These are phyloP conservation scores for Colletotrichum melonis DNA, from an alignment of 2,329 filamentous ascomycete species.

Conservation along the genomic window DNA sequence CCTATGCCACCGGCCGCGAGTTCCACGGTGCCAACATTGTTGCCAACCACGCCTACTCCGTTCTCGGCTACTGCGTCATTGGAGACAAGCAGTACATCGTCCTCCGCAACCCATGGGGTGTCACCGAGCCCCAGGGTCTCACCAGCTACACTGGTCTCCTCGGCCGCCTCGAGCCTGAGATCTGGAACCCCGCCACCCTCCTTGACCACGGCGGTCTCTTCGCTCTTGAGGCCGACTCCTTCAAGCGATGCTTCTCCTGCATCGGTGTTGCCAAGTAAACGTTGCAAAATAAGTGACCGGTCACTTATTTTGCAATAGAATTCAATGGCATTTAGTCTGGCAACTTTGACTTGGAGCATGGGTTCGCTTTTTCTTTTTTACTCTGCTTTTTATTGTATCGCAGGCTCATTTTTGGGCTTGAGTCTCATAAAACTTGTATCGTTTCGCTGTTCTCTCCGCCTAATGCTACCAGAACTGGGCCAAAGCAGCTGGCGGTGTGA, in stretches of 20 bases:
- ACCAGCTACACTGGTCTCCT: slow-evolving; percentile 53
- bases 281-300: slow-evolving; percentile 9
- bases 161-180: slow-evolving; percentile 48
- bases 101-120: slow-evolving; percentile 57
- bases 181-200: slow-evolving; percentile 50
- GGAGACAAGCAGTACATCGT: slow-evolving; percentile 54
- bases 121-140: slow-evolving; percentile 53
- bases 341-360: slow-evolving; percentile 1
- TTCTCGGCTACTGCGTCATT: slow-evolving; percentile 50
- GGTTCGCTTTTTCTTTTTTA: neutral
- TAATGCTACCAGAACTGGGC: neutral
- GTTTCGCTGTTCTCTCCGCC: slow-evolving; percentile 4
- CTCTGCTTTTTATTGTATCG: neutral
- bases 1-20: slow-evolving; percentile 49
- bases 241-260: slow-evolving; percentile 50
- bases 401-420: neutral
- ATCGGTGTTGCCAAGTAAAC: slow-evolving; percentile 40
- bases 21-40: slow-evolving; percentile 55
- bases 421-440: slow-evolving; percentile 8
- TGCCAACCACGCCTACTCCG: slow-evolving; percentile 57
- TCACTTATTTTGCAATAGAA: slow-evolving; percentile 18
- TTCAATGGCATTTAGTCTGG: neutral
- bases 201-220: slow-evolving; percentile 50
- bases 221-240: slow-evolving; percentile 48
- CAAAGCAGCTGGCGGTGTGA: slow-evolving; percentile 3